Evolutionary conservation across 78 protist species (phyloP), one percentile per base, ranked within the genome.

Genomic region (Cavenderia fasciculata): DNA sequence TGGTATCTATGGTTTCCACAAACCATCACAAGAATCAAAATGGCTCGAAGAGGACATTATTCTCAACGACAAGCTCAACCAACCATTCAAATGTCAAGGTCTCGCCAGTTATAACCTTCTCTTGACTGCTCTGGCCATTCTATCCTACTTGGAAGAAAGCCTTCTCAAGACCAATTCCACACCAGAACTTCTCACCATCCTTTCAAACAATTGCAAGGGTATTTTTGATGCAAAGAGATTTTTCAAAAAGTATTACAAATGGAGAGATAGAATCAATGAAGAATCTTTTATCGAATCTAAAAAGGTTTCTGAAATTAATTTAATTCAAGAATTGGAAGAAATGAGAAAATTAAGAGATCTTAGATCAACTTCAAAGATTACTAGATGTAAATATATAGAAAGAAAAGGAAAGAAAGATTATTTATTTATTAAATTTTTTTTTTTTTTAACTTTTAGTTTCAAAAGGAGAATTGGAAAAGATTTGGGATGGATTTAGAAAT

Each of bases 401-500:
- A 23, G n/a, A 7, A 59, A 19, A 59, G 14, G 8, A 19, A 19
- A 59, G 12, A 59, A 65, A 10, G 11, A 65, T 19, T 16, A 41
- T 47, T 21, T n/a, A 46, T 47, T 69, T 47, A 46, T 52, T 46
- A 1, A n/a, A 34, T 3, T 52, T 34, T 33, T 71, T 52, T 71
- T 7, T 18, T 43, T 27, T 66, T 43, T 23, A 5, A 6, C 16
- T 34, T 52, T 33, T 71, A 71, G 78, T 82, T n/a, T 82, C 90
- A 40, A 82, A 82, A 59, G 27, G 57, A 25, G 90, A 82, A 33
- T 44, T 82, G 31, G 90, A 82, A 34, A 82, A 82, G 61, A 82
- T 82, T 33, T 82, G 90, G 90, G 33, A 21, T 43, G 90, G 90
- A 51, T 82, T 82, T 56, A 82, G 90, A 68, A 43, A 36, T 29